phyloP scores from a whole-genome alignment of 495 filamentous ascomycete species.

The Aspergillus funiculosus region DNA sequence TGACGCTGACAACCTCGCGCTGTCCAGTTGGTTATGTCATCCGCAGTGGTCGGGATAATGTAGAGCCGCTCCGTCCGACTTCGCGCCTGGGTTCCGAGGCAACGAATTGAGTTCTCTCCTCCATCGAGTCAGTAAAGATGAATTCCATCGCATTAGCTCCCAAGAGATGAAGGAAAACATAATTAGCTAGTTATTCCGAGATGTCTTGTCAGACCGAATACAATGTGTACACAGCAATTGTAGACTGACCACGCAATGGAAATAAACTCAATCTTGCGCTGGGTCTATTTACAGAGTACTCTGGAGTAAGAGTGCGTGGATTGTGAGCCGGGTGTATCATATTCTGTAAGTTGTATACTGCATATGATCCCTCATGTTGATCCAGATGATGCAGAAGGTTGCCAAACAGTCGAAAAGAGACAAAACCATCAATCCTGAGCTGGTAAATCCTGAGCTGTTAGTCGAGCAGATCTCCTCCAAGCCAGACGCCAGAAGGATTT shows the following conservation, averaged over 20 bases:
- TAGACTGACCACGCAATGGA: no score
- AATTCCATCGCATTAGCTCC: no score
- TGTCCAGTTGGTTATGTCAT: slow-evolving; percentile 16
- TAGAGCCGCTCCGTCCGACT: slow-evolving; percentile 3
- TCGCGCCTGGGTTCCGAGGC: no score
- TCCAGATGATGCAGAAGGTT: neutral
- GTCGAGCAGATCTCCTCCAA: neutral
- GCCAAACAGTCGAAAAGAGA: neutral
- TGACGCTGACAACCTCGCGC: neutral
- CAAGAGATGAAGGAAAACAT: no score
- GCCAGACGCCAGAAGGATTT: neutral
- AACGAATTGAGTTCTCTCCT: no score
- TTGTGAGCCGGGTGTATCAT: no score
- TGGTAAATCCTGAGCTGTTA: neutral
- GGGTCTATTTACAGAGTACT: neutral
- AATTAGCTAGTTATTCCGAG: no score
- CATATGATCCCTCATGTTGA: slow-evolving; percentile 8
- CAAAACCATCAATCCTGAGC: no score
- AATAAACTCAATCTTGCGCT: neutral
- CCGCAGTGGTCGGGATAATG: slow-evolving; percentile 3
- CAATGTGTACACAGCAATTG: no score
- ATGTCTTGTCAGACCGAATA: no score
- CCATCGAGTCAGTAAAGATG: no score
- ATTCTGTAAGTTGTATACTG: neutral
- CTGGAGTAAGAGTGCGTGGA: neutral